phyloP scores from a whole-genome alignment of 2,329 filamentous ascomycete species.

The Scorias spongiosa region DNA sequence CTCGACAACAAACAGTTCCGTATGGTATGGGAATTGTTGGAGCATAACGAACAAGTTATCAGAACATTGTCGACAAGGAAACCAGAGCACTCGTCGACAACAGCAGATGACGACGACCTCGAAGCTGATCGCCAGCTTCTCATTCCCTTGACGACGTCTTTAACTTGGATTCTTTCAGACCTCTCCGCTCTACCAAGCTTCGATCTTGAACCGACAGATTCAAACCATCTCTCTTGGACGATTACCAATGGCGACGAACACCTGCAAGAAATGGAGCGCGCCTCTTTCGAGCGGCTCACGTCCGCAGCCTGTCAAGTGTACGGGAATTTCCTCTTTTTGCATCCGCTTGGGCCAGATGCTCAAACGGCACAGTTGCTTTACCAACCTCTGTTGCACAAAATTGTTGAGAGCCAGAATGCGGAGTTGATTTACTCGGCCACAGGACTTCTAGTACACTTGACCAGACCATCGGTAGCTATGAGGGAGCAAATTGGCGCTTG shows the following conservation, averaged over 20 bases:
- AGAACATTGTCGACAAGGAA: background rate
- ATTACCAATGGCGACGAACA: constrained; percentile 1
- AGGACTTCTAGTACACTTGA: constrained; percentile 15
- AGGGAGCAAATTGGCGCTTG: constrained; percentile 10
- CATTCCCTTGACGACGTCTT: constrained; percentile 10
- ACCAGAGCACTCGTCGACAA: too few relatives aligned
- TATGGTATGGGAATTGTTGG: constrained; percentile 11
- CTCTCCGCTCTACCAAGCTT: constrained; percentile 12
- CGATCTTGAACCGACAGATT: constrained; percentile 3
- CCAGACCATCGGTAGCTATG: constrained; percentile 9
- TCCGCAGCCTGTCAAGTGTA: constrained; percentile 16
- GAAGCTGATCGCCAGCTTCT: constrained; percentile 9
- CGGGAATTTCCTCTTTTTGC: constrained; percentile 15
- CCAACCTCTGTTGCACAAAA: constrained; percentile 1
- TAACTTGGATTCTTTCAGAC: constrained; percentile 18
- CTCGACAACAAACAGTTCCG: constrained; percentile 4
- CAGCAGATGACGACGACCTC: background rate
- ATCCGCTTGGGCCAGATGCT: constrained; percentile 4
- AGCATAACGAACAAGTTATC: constrained; percentile 2
- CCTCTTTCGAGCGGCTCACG: background rate
- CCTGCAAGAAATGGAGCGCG: background rate
- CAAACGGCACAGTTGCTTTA: constrained; percentile 3
- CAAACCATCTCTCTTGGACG: constrained; percentile 3
- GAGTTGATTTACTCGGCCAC: constrained; percentile 15
- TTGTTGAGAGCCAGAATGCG: constrained; percentile 4